phyloP scores from a whole-genome alignment of 805 yeast species.

The Spathaspora hagerdaliae region DNA sequence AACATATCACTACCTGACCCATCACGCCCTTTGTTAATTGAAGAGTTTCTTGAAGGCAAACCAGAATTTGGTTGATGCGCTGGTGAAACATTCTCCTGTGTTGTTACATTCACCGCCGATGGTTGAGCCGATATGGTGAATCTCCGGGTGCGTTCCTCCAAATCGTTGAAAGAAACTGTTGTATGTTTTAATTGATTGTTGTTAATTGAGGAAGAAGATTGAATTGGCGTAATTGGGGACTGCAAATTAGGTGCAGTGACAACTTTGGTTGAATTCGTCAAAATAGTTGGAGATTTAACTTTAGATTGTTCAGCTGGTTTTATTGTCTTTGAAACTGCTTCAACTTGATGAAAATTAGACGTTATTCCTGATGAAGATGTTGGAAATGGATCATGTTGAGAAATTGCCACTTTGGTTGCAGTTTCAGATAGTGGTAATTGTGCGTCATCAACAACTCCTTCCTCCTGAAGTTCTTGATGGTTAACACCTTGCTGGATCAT shows the following conservation, averaged over 20 bases:
- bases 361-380: too few relatives aligned
- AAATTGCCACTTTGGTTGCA: too few relatives aligned
- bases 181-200: conserved; percentile 6
- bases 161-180: conserved; percentile 34
- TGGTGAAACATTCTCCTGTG: conserved; percentile 4
- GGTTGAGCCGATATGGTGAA: conserved; percentile 44
- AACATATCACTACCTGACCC: conserved; percentile 4
- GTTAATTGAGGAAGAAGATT: neutral
- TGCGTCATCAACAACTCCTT: too few relatives aligned
- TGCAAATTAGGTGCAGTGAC: neutral
- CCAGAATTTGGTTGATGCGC: conserved; percentile 3
- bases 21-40: conserved; percentile 3
- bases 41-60: conserved; percentile 6
- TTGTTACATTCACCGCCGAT: conserved; percentile 25
- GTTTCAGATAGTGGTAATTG: too few relatives aligned
- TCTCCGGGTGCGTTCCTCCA: conserved; percentile 35
- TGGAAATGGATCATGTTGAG: too few relatives aligned
- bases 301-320: neutral
- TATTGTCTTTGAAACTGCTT: too few relatives aligned
- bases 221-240: conserved; percentile 3
- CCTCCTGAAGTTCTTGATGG: too few relatives aligned
- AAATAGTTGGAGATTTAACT: neutral
- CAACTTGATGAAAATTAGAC: too few relatives aligned
- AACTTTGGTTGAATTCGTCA: neutral
- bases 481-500: too few relatives aligned